Percentiles rank a stretch among this genome's conserved stretches.
These are phyloP conservation scores for Calonectria hongkongensis DNA, from an alignment of 2,329 filamentous ascomycete genomes.

Conservation along the genomic window DNA sequence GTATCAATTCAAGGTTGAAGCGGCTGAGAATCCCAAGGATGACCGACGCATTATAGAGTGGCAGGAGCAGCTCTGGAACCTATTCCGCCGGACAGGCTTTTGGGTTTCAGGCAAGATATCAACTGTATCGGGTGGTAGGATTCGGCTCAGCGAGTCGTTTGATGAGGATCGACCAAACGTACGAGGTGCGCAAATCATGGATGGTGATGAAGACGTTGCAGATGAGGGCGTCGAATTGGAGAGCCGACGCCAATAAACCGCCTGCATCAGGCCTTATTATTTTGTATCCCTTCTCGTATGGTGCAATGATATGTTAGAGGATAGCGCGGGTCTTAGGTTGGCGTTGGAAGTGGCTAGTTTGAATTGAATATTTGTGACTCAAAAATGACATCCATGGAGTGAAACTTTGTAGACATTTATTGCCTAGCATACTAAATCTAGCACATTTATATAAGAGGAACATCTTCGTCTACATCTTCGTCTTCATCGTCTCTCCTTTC, in stretches of 20 bases:
- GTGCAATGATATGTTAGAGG: constrained; percentile 46
- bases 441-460: constrained; percentile 1
- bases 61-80: constrained; percentile 80
- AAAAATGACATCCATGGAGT: background rate
- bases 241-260: constrained; percentile 54
- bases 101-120: constrained; percentile 77
- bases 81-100: constrained; percentile 70
- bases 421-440: background rate
- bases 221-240: constrained; percentile 68
- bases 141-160: constrained; percentile 68
- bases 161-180: constrained; percentile 62
- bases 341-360: constrained; percentile 48
- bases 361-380: constrained; percentile 34
- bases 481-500: constrained; percentile 56
- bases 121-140: constrained; percentile 73
- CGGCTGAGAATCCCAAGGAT: constrained; percentile 82
- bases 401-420: background rate
- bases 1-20: constrained; percentile 97
- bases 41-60: constrained; percentile 73
- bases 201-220: constrained; percentile 64
- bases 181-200: constrained; percentile 67
- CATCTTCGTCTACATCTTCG: constrained; percentile 53
- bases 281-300: constrained; percentile 28
- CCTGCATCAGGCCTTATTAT: constrained; percentile 10
- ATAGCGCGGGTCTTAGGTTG: constrained; percentile 44